Base-by-base conservation (phyloP, 768 basidiomycete genomes). In the Mycena kentingensis region DNA sequence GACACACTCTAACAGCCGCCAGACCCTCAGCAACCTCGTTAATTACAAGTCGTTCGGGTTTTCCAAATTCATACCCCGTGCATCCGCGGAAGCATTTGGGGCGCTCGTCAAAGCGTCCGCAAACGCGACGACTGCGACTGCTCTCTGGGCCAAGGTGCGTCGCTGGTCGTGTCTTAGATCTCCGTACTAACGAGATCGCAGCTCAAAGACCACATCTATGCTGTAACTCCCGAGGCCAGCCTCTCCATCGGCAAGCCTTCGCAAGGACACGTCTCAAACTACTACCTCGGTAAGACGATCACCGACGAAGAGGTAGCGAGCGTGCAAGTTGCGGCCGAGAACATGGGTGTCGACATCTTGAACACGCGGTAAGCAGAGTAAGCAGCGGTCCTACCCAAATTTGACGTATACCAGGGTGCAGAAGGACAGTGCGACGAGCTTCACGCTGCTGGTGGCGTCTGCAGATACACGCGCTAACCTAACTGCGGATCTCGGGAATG, bases 41-140 rank as follows among this genome's bases (percentile, higher is more conserved):
- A 93, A 93, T 69, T 92, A 84, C 71, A 89, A 82, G 65, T 80
- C 77, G 2, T 94, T 94, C 56, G 92, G 92, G 1, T 88, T 87
- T 63, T 89, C 88, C 36, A 94, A 95, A 72, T 87, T 95, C 59
- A 65, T 92, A 42, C 91, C 93, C 19, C 85, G 93, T 19, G 61
- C 89, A 39, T 61, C 81, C 2, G 62, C 75, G 21, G 76, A 73
- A 15, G 83, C 81, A 60, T 92, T 95, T 63, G 79, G 77, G 34
- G 75, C 73, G 5, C 81, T 88, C 28, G 74, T 93, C 16, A 67
- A 73, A 18, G 73, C 76, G 6, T 90, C 88, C n/a, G 71, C 72
- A 10, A 86, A 87, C 55, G 75, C 78, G 3, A 61, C 75, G 7
- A 12, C 39, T 50, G 18, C 38, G 4, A 57, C 7, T n/a, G n/a